These are phyloP conservation scores for Heliocybe sulcata DNA, from an alignment of 1,284 basidiomycete genomes.

Conservation along the genomic window DNA sequence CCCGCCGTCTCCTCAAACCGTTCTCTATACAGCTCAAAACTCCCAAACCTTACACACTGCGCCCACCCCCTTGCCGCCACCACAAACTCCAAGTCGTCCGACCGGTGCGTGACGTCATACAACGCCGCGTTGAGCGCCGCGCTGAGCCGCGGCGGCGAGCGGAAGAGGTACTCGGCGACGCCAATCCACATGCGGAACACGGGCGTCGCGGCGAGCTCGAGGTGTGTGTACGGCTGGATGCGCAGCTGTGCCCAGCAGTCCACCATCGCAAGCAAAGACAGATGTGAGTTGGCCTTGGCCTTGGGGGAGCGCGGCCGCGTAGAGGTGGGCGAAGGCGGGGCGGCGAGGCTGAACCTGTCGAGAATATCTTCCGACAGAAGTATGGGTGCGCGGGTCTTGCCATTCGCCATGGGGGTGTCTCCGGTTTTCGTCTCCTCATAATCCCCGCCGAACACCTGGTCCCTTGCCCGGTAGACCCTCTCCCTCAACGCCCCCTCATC, in stretches of 20 bases:
- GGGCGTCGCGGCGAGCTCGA: slow-evolving; percentile 92
- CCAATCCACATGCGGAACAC: slow-evolving; percentile 97
- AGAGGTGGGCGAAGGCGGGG: slow-evolving; percentile 1
- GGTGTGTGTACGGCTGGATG: slow-evolving; percentile 89
- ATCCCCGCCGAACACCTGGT: slow-evolving; percentile 68
- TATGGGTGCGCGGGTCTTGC: slow-evolving; percentile 50
- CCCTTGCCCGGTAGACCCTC: slow-evolving; percentile 72
- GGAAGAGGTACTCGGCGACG: slow-evolving; percentile 94
- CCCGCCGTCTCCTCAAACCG: slow-evolving; percentile 76
- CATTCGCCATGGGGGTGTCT: slow-evolving; percentile 8
- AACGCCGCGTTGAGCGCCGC: slow-evolving; percentile 74
- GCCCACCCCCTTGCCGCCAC: slow-evolving; percentile 96
- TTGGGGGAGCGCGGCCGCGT: slow-evolving; percentile 14
- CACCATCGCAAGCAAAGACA: slow-evolving; percentile 96
- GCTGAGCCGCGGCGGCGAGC: slow-evolving; percentile 54
- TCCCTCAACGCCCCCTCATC: slow-evolving; percentile 59
- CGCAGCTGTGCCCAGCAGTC: slow-evolving; percentile 91
- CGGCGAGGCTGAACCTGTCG: slow-evolving; percentile 80
- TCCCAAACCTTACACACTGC: slow-evolving; percentile 89
- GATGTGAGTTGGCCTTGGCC: slow-evolving; percentile 75
- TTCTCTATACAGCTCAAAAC: slow-evolving; percentile 82
- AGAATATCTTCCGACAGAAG: slow-evolving; percentile 84
- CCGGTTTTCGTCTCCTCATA: slow-evolving; percentile 21
- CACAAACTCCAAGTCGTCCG: slow-evolving; percentile 92
- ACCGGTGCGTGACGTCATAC: slow-evolving; percentile 75